These are phyloP conservation scores for Gardenia jasminoides DNA, from an alignment of 257 asterid genomes.

Conservation along the genomic window DNA sequence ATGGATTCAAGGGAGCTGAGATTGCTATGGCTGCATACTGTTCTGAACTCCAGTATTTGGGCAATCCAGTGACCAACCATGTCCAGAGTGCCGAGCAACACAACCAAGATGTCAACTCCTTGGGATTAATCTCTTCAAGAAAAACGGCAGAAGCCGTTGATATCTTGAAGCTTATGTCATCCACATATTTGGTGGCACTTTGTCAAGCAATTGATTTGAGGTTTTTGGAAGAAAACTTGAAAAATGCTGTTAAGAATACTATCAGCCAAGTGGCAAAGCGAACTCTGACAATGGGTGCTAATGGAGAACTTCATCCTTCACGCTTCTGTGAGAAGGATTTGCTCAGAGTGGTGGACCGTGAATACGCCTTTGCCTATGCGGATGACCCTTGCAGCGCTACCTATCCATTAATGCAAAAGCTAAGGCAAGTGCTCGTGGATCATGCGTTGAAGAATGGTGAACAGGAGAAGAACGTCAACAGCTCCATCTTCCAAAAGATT, in stretches of 20 bases:
- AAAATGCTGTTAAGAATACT: constrained; percentile 37
- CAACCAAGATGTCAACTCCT: constrained; percentile 55
- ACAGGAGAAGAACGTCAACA: constrained; percentile 31
- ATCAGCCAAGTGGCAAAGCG: constrained; percentile 49
- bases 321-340: constrained; percentile 51
- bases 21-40: constrained; percentile 56
- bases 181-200: constrained; percentile 42
- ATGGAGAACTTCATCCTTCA: constrained; percentile 50
- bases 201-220: constrained; percentile 50
- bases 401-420: constrained; percentile 46
- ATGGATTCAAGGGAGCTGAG: constrained; percentile 53
- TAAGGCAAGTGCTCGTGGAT: constrained; percentile 47
- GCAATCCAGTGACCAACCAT: constrained; percentile 49
- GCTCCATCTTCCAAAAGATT: constrained; percentile 51
- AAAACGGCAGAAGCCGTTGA: constrained; percentile 47
- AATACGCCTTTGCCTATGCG: constrained; percentile 35
- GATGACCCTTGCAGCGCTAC: constrained; percentile 45
- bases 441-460: constrained; percentile 46
- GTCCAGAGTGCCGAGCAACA: constrained; percentile 59
- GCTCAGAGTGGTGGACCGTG: constrained; percentile 44
- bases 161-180: constrained; percentile 45
- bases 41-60: constrained; percentile 47
- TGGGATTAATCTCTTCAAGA: constrained; percentile 48
- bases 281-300: constrained; percentile 37
- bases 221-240: constrained; percentile 48